Evolutionary conservation across 139 green algal species (phyloP).

Genomic region (Microglena sp.): DNA sequence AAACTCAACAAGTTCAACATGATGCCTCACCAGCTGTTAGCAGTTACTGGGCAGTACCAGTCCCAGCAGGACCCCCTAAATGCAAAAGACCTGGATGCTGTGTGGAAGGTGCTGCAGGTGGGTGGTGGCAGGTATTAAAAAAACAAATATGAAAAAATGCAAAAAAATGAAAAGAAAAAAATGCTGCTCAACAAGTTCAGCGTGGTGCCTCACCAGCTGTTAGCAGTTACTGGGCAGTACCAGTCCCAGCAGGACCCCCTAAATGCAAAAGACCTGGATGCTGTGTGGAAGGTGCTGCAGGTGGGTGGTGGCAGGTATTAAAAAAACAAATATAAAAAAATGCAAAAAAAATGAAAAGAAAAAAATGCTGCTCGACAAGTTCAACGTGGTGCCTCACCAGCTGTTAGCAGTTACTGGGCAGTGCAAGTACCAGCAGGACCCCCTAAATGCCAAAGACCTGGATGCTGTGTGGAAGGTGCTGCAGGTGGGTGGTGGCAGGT

Average conservation of each 20-base stretch:
- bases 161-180: too few relatives aligned
- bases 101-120: conserved; percentile 35
- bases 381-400: conserved; percentile 68
- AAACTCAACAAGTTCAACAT: conserved; percentile 80
- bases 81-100: conserved; percentile 46
- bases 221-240: conserved; percentile 66
- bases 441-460: conserved; percentile 49
- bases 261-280: conserved; percentile 41
- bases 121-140: too few relatives aligned
- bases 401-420: conserved; percentile 53
- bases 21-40: conserved; percentile 51
- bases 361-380: conserved; percentile 57
- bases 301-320: neutral
- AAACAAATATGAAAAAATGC: too few relatives aligned
- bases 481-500: too few relatives aligned
- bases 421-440: conserved; percentile 59
- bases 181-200: conserved; percentile 84
- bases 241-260: conserved; percentile 57
- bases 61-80: conserved; percentile 56
- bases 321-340: too few relatives aligned
- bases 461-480: conserved; percentile 43
- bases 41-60: conserved; percentile 65
- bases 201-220: conserved; percentile 54
- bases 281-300: conserved; percentile 34
- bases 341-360: neutral